Base-by-base conservation (phyloP, 345 rosid species). In the Dipteronia dyeriana region DNA sequence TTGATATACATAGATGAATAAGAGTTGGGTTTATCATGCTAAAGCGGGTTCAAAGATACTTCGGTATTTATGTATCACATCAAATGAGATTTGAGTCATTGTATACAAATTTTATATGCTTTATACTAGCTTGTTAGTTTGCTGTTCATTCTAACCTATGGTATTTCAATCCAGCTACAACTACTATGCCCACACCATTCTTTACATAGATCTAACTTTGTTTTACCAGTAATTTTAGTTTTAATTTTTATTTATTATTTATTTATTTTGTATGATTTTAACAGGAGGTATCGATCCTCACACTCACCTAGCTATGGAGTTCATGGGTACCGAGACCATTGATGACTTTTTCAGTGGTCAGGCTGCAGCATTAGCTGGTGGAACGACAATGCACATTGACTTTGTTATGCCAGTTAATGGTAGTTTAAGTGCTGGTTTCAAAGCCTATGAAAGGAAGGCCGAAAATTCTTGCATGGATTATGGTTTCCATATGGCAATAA, bases 341-440 rank as follows among this genome's bases (percentile, higher is more conserved):
- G 99, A 96, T 77, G 97, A 96, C 84, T 96, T 90, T 86, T 92
- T 89, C 89, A 93, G 93, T 85, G 98, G 99, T 80, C 99, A 96
- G 86, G 97, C 95, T 79, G 99, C 99, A 70, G 99, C 99, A 26
- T 86, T 94, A 87, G 97, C 99, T 39, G 98, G 99, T 80, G 99
- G 99, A 79, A 96, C 98, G 68, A 96, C 97, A 25, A 96, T 92
- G 99, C 98, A 94, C 79, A 94, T 96, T 68, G 98, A 96, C 84
- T 92, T 94, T 85, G 95, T 89, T 79, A 87, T 91, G 71, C 99
- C 99, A 17, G 88, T 92, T 68, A 84, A 88, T 76, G 98, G 97
- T 9, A 90, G 90, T 80, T 87, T 94, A 76, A 81, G 74, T 61
- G 92, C 97, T 78, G 98, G 99, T 70, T 85, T 84, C 75, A 84